phyloP scores from a whole-genome alignment of 768 basidiomycete genomes.

The Boletus rex-veris region DNA sequence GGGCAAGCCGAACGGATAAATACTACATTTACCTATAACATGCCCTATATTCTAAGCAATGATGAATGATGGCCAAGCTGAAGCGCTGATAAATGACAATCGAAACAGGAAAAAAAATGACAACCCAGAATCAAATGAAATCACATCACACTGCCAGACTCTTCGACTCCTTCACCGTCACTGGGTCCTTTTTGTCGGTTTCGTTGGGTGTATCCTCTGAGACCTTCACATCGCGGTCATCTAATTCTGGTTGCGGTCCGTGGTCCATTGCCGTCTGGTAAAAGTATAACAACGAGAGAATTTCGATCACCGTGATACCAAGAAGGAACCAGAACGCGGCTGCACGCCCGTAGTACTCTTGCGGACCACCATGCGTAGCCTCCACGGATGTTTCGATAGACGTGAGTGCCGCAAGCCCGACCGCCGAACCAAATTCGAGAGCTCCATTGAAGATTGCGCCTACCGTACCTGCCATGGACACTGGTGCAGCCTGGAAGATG shows the following conservation, averaged over 20 bases:
- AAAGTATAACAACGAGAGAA: conserved; percentile 34
- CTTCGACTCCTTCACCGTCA: too few species aligned
- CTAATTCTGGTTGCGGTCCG: neutral
- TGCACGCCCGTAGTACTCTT: conserved; percentile 38
- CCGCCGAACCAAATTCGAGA: conserved; percentile 50
- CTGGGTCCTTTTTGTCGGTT: too few species aligned
- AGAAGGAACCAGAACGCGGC: conserved; percentile 45
- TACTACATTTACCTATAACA: too few species aligned
- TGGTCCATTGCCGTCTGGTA: conserved; percentile 25
- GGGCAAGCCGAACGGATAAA: too few species aligned
- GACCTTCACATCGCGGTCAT: neutral
- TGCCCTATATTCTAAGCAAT: too few species aligned
- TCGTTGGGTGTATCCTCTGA: too few species aligned
- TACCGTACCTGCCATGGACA: conserved; percentile 49
- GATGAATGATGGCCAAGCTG: too few species aligned
- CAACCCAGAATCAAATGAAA: too few species aligned
- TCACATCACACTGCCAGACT: too few species aligned
- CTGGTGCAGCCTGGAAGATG: conserved; percentile 46
- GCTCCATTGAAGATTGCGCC: conserved; percentile 57
- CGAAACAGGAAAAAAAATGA: too few species aligned
- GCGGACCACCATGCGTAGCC: conserved; percentile 28
- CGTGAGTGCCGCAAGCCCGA: conserved; percentile 46
- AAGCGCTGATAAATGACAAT: too few species aligned
- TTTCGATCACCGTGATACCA: conserved; percentile 35
- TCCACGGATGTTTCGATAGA: conserved; percentile 48